Evolutionary conservation across 2,329 filamentous ascomycete species (phyloP), one percentile per base, ranked within the genome.

Genomic region (Orbilia blumenaviensis): DNA sequence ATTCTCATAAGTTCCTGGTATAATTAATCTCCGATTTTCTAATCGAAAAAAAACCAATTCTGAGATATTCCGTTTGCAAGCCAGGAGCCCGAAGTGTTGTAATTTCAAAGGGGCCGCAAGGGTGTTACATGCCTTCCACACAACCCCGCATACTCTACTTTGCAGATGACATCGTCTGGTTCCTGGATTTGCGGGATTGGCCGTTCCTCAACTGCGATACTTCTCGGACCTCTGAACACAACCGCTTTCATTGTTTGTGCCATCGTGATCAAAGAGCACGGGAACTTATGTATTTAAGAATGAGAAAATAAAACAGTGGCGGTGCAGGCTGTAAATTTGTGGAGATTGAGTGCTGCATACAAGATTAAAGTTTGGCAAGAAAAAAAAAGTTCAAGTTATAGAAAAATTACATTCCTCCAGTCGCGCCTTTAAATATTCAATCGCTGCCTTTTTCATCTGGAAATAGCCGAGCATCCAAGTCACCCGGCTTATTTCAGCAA

Each of bases 101-200:
- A 50, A 77, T 56, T 23, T 44, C n/a, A 38, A 18, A 48, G 42
- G 38, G n/a, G 16, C 7, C 38, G 36, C 42, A 67, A 12, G 27
- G 44, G 60, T 27, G 10, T 48, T 36, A 85, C 88, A 81, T 84
- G 94, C 92, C 91, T 94, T 81, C 94, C 94, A 82, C 94, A 97
- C 32, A 97, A 86, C 14, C 92, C 94, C 25, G 93, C 92, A 80
- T 92, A 91, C 75, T 89, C 87, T 18, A 96, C 92, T 82, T 92
- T 94, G 81, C 97, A 88, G 79, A 97, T 89, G 71, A 94, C 88
- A 82, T 97, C 94, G 68, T 86, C 87, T 4, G 88, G 86, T 73
- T 92, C 86, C 79, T 90, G 86, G 78, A 97, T 86, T 79, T 88
- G 87, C 0, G 94, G 94, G 10, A 94, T 86, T 0, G 93, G 93